A percentile compares a stretch with the other conserved stretches of the same genome.
phyloP scores from a whole-genome alignment of 1,284 basidiomycete species.

The Neotropicomus parvogracilis region DNA sequence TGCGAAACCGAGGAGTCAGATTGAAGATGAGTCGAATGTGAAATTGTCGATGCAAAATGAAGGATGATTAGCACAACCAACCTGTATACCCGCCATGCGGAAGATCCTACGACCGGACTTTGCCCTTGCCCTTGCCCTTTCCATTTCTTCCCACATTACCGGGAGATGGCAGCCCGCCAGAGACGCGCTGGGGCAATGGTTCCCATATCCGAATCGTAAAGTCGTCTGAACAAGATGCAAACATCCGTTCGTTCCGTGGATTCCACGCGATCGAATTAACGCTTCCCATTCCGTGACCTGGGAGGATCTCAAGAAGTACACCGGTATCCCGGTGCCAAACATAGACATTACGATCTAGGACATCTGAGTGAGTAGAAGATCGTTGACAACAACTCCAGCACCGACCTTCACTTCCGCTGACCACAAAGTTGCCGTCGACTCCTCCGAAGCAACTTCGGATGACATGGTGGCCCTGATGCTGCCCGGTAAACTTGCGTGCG shows the following conservation, averaged over 20 bases:
- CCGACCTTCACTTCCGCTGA: slow-evolving; percentile 93
- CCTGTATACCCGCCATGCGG: slow-evolving; percentile 20
- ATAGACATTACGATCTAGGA: slow-evolving; percentile 82
- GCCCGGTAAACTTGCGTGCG: slow-evolving; percentile 78
- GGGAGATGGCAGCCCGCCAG: slow-evolving; percentile 13
- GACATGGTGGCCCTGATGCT: slow-evolving; percentile 77
- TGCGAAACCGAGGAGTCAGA: slow-evolving; percentile 23
- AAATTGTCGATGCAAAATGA: slow-evolving; percentile 29
- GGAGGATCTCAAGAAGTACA: slow-evolving; percentile 74
- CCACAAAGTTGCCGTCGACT: slow-evolving; percentile 83
- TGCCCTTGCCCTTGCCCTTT: slow-evolving; percentile 72
- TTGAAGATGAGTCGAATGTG: slow-evolving; percentile 32
- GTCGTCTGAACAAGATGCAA: slow-evolving; percentile 93
- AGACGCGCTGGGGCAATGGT: slow-evolving; percentile 40
- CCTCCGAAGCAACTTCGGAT: slow-evolving; percentile 95
- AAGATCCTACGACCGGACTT: slow-evolving; percentile 54
- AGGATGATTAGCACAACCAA: slow-evolving; percentile 20
- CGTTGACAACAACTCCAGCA: slow-evolving; percentile 10
- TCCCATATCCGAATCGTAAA: slow-evolving; percentile 83
- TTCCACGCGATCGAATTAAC: slow-evolving; percentile 99
- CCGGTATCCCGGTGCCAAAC: slow-evolving; percentile 93
- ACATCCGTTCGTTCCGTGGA: slow-evolving; percentile 80
- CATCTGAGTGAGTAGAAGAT: slow-evolving; percentile 8
- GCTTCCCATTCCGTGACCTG: slow-evolving; percentile 81
- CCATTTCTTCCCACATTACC: slow-evolving; percentile 31